phyloP scores from a whole-genome alignment of 441 rosid genomes.

The Euphorbia schlechtendalii region DNA sequence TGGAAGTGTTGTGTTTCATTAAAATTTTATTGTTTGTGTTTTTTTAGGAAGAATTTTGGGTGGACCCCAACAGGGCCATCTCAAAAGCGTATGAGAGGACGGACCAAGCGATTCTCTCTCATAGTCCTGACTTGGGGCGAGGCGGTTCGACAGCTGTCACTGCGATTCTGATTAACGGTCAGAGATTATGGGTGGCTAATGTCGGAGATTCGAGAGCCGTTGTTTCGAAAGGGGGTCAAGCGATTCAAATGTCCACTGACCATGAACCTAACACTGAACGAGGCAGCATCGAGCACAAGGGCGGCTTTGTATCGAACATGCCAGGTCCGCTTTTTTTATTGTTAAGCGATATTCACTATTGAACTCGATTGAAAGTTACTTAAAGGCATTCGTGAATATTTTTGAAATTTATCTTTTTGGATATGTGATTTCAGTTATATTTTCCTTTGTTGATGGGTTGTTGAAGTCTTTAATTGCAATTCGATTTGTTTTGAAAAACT shows the following conservation, averaged over 20 bases:
- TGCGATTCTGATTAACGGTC: constrained; percentile 62
- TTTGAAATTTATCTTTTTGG: not conserved
- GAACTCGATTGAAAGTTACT: too few relatives aligned
- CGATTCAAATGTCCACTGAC: constrained; percentile 57
- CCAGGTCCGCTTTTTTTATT: constrained; percentile 61
- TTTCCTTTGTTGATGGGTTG: too few relatives aligned
- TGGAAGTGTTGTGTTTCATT: constrained; percentile 12
- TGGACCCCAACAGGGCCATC: constrained; percentile 57
- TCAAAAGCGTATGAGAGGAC: constrained; percentile 76
- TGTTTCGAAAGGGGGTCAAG: constrained; percentile 58
- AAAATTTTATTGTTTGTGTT: constrained; percentile 18
- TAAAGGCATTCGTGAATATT: not conserved
- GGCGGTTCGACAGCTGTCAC: constrained; percentile 97
- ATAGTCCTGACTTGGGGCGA: constrained; percentile 59
- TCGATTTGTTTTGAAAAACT: not conserved
- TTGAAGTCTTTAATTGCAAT: not conserved
- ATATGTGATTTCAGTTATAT: not conserved
- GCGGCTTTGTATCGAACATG: constrained; percentile 94
- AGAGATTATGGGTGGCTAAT: constrained; percentile 67
- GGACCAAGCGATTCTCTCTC: constrained; percentile 74
- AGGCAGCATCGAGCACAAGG: constrained; percentile 68
- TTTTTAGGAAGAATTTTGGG: constrained; percentile 76
- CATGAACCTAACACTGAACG: constrained; percentile 89
- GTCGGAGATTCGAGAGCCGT: constrained; percentile 91
- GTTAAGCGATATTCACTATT: too few relatives aligned